Conservation (phyloP, 306 rosid species). For the Herpetospermum pedunculosum region DNA sequence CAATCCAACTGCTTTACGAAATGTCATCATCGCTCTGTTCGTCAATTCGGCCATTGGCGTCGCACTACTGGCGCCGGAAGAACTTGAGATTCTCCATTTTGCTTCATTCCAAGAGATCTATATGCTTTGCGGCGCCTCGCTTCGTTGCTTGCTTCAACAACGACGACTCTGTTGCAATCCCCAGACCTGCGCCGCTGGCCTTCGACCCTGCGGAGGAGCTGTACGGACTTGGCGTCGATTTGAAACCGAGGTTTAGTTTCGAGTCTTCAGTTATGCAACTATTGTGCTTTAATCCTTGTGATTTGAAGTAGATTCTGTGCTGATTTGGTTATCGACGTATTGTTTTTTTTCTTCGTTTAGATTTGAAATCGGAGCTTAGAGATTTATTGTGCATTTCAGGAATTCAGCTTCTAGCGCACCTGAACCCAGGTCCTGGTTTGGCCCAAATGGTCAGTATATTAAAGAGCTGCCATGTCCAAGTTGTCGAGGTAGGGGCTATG, state of each 20-base stretch:
- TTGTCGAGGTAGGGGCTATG: constrained; percentile 92
- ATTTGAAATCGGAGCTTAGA: background rate
- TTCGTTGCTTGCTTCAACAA: constrained; percentile 29
- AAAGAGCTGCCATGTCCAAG: constrained; percentile 91
- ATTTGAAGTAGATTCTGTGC: background rate
- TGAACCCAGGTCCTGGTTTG: constrained; percentile 75
- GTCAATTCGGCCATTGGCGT: constrained; percentile 24
- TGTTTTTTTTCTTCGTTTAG: background rate
- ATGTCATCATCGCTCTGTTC: constrained; percentile 21
- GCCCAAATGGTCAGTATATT: constrained; percentile 85
- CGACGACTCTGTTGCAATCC: constrained; percentile 37
- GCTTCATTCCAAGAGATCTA: constrained; percentile 21
- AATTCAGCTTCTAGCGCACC: constrained; percentile 28
- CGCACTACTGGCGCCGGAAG: constrained; percentile 19
- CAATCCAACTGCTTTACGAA: background rate
- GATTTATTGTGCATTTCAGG: constrained; percentile 25
- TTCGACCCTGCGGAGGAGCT: constrained; percentile 57
- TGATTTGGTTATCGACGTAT: background rate
- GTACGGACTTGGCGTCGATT: constrained; percentile 49
- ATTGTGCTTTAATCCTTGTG: background rate
- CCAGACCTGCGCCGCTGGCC: constrained; percentile 45
- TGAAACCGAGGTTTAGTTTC: constrained; percentile 42
- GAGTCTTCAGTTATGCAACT: background rate
- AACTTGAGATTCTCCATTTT: constrained; percentile 19
- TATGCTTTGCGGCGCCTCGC: constrained; percentile 16